phyloP scores from a whole-genome alignment of 495 filamentous ascomycete species.

The Xylaria flabelliformis region DNA sequence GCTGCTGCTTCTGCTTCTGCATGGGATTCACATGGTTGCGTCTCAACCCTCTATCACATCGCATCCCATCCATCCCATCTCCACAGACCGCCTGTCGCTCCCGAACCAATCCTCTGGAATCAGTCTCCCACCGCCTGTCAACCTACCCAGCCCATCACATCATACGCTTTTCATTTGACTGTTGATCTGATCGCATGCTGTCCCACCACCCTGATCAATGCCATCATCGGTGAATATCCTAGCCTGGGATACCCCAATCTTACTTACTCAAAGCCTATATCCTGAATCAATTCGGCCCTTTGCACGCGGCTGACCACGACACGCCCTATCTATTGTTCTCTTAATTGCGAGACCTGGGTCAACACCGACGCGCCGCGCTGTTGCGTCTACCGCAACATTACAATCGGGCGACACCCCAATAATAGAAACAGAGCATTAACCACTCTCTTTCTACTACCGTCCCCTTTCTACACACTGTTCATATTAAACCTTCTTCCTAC shows the following conservation, averaged over 20 bases:
- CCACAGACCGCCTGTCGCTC: constrained; percentile 25
- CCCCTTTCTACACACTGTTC: not conserved
- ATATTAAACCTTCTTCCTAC: not conserved
- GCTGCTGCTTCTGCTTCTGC: constrained; percentile 24
- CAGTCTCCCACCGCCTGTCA: constrained; percentile 25
- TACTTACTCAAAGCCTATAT: constrained; percentile 5
- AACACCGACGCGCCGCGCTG: not conserved
- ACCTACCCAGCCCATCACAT: constrained; percentile 27
- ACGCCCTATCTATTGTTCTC: constrained; percentile 13
- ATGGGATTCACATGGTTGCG: constrained; percentile 29
- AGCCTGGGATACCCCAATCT: constrained; percentile 21
- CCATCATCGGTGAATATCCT: constrained; percentile 27
- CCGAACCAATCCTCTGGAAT: constrained; percentile 32
- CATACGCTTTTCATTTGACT: constrained; percentile 25
- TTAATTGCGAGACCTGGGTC: constrained; percentile 14
- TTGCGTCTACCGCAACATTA: constrained; percentile 2
- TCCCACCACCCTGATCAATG: constrained; percentile 20
- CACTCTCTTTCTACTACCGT: not conserved
- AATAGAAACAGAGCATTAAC: not conserved
- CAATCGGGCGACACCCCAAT: not conserved
- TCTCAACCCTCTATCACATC: constrained; percentile 27
- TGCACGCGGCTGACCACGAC: constrained; percentile 21
- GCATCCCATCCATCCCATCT: constrained; percentile 27
- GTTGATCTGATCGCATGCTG: constrained; percentile 29
- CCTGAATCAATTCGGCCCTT: constrained; percentile 26